Base-by-base conservation (phyloP, 768 basidiomycete species). In the Lactarius sp. region DNA sequence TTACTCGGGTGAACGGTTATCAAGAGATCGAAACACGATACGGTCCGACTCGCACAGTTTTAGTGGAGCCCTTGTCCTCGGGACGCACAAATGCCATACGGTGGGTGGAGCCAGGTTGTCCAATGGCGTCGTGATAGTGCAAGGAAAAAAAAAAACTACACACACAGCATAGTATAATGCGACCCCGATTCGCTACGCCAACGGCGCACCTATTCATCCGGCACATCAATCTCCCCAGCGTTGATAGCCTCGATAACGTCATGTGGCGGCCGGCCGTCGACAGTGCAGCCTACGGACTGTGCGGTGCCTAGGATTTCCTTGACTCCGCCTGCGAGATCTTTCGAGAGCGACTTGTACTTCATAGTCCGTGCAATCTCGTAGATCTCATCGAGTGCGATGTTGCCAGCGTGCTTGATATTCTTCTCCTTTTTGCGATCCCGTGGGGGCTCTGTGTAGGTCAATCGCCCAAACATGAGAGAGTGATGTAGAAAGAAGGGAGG, bases 341-440 rank as follows among this genome's bases (percentile, higher is more conserved):
- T 98, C 69, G 95, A 90, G 64, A 98, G 80, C 8, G 94, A 97
- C 78, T 98, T 98, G 78, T 79, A 79, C 77, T 83, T 88, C 94
- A 99, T 96, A 67, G 86, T 96, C 76, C 97, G 90, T 69, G 96
- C 95, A 76, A 98, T 95, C 69, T 94, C 88, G 74, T 91, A 77
- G 73, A 99, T 94, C 76, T 97, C 93, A 72, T 96, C 94, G 61
- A 98, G 81, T 61, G 94, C 73, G 69, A 99, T 83, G 81, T 98
- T 98, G 65, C 97, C 97, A 66, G 78, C 78, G 84, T 98, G 97
- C 78, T 98, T 98, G 81, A 99, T 97, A 84, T 98, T 99, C 84
- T 99, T 99, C 85, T 99, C 96, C 87, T 99, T 99, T 80, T 99
- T 99, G 69, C 97, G 89, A 80, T 99, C 97, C 73, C 97, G 93